A percentile compares a stretch with the other conserved stretches of the same genome.
Evolutionary conservation across 257 asterid genomes (phyloP).

Genomic region (Ligustrum vulgare): DNA sequence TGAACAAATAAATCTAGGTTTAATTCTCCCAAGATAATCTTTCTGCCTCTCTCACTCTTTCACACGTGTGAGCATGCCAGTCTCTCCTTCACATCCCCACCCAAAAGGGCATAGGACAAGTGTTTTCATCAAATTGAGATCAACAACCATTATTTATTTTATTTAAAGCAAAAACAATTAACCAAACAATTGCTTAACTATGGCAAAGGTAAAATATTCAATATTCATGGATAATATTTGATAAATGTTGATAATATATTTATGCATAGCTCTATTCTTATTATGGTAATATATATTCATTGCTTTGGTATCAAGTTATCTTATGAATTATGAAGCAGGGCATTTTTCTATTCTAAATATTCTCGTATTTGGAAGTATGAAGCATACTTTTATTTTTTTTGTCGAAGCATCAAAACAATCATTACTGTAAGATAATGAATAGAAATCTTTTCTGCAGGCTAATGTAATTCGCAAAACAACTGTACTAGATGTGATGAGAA

Average conservation of each 20-base stretch:
- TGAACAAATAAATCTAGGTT: not conserved
- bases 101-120: not conserved
- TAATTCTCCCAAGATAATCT: too few species aligned
- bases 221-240: not conserved
- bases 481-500: conserved; percentile 98
- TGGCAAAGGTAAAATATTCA: too few species aligned
- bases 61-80: too few species aligned
- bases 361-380: conserved; percentile 4
- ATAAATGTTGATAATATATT: not conserved
- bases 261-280: too few species aligned
- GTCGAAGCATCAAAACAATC: not conserved
- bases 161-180: not conserved
- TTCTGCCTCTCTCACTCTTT: too few species aligned
- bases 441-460: conserved; percentile 58
- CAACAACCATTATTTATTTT: not conserved
- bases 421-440: conserved; percentile 21
- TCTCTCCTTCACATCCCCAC: too few species aligned
- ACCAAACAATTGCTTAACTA: too few species aligned
- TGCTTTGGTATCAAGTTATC: conserved; percentile 3
- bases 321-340: conserved; percentile 10
- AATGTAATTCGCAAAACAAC: conserved; percentile 96
- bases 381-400: conserved; percentile 7
- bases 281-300: too few species aligned
- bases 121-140: not conserved
- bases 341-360: not conserved